phyloP scores from a whole-genome alignment of 768 basidiomycete species.

The Rubroboletus pulcherrimus region DNA sequence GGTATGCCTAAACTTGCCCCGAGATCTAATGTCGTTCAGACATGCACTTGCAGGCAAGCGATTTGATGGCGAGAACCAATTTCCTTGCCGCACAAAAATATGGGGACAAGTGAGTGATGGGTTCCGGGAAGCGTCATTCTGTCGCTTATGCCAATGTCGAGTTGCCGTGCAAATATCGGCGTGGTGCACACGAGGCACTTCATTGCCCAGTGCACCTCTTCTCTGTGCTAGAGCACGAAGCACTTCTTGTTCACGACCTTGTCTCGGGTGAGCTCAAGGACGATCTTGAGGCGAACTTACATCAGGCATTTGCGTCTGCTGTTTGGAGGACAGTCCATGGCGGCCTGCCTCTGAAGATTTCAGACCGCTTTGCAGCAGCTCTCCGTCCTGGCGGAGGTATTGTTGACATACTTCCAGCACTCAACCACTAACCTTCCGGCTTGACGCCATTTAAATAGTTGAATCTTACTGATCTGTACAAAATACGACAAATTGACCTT shows the following conservation, averaged over 20 bases:
- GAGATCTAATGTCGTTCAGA: background rate
- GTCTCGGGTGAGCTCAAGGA: background rate
- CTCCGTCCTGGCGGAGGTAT: conserved; percentile 7
- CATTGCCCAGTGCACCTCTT: background rate
- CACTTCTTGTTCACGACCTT: conserved; percentile 3
- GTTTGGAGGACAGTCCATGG: conserved; percentile 5
- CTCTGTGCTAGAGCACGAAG: conserved; percentile 7
- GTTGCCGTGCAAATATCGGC: conserved; percentile 4
- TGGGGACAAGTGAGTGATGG: conserved; percentile 6
- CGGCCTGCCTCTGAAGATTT: conserved; percentile 1
- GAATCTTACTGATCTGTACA: background rate
- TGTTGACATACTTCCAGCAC: conserved; percentile 5
- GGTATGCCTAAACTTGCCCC: background rate
- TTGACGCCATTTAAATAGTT: conserved; percentile 9
- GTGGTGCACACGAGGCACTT: conserved; percentile 3
- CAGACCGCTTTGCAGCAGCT: background rate
- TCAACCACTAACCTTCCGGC: conserved; percentile 1
- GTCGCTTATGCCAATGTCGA: background rate
- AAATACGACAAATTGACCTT: background rate
- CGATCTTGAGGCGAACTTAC: conserved; percentile 4
- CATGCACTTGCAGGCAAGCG: background rate
- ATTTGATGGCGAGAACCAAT: conserved; percentile 4
- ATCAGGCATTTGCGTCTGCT: conserved; percentile 1
- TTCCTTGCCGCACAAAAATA: conserved; percentile 5
- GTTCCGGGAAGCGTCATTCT: too few species aligned